phyloP scores from a whole-genome alignment of 2,329 filamentous ascomycete genomes.

The Periconia digitata region DNA sequence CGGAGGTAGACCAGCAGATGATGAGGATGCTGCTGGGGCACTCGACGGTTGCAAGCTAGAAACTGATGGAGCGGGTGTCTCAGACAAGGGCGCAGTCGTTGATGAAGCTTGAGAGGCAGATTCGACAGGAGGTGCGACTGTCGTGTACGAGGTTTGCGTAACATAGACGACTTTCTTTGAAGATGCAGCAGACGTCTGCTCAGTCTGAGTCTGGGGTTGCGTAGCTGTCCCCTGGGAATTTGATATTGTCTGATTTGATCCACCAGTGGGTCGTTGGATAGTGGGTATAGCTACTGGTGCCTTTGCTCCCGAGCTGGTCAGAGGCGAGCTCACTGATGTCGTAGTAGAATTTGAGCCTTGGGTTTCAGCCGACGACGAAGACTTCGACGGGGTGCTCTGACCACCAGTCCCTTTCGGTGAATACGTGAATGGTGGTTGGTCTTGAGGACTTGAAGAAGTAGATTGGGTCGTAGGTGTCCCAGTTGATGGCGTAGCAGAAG shows the following conservation, averaged over 20 bases:
- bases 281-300: background rate
- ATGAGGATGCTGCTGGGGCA: conserved; percentile 5
- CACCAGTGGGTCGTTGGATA: background rate
- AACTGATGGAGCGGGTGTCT: background rate
- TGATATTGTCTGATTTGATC: background rate
- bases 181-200: background rate
- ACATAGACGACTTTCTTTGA: conserved; percentile 4
- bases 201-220: background rate
- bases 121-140: background rate
- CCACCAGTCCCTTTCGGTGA: conserved; percentile 21
- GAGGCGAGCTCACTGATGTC: background rate
- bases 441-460: conserved; percentile 3
- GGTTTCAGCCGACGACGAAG: background rate
- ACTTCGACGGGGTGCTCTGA: conserved; percentile 1
- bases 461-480: conserved; percentile 1
- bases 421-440: conserved; percentile 27
- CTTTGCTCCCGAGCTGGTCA: background rate
- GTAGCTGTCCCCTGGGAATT: background rate
- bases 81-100: background rate
- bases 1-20: background rate
- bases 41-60: conserved; percentile 4
- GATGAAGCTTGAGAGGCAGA: background rate
- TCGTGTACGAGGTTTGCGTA: conserved; percentile 10
- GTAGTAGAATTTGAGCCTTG: background rate
- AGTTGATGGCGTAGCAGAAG: background rate